Base-by-base conservation (phyloP, 2,329 filamentous ascomycete genomes). In the Fusarium buxicola region DNA sequence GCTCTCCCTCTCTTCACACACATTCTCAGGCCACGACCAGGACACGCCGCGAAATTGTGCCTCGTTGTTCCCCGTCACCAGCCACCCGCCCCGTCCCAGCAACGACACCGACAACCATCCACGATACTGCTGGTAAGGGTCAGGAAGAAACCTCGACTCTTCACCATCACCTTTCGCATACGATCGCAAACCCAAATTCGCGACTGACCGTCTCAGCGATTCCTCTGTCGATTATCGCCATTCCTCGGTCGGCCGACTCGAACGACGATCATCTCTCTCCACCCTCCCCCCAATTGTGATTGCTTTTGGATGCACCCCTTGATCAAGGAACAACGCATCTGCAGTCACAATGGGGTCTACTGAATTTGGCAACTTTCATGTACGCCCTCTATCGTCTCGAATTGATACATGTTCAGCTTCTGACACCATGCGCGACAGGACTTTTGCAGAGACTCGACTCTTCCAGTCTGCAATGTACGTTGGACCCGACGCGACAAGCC, bases 401-500 rank as follows among this genome's bases (percentile, higher is more conserved):
- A n/a, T 55, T 55, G 21, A 51, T 46, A 28, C 32, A 39, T 35
- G 25, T 47, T 45, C 36, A 48, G 36, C 13, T 52, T 38, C 55
- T 58, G 63, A 70, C 73, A 65, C 73, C 58, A 51, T 55, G 60
- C 60, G 68, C 48, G 45, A 73, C 72, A 94, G 91, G 81, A 90
- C 74, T 94, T 95, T 76, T 95, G 92, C 83, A 89, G 86, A 75
- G 91, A 94, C 80, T 91, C 91, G 70, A 94, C 91, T 55, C 82
- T 94, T 71, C 91, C 92, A 51, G 82, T 94, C 71, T 95, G 91
- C 83, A 94, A 94, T 84, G 91, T 94, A 84, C 72, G 89, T 85
- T 31, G 50, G 47, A 64, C 43, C 55, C 49, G 45, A 58, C 57
- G 30, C 46, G 49, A 44, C 50, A 45, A 31, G 28, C 32, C 51